Evolutionary conservation across 2,329 filamentous ascomycete genomes (phyloP).

Genomic region (Aureobasidium mangrovei): DNA sequence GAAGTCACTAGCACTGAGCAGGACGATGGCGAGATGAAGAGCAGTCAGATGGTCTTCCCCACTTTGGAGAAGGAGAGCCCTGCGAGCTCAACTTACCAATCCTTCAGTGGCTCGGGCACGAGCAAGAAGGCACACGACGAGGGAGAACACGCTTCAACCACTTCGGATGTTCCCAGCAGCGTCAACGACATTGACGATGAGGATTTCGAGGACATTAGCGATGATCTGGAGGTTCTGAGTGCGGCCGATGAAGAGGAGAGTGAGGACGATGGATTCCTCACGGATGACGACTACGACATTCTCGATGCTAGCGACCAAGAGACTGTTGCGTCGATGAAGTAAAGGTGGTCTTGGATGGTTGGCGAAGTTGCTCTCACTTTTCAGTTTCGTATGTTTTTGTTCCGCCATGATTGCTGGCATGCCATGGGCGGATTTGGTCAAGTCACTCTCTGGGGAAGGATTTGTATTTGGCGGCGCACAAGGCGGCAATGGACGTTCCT

Average conservation of each 20-base stretch:
- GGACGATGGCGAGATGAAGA: slow-evolving; percentile 20
- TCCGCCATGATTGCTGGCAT: too few relatives aligned
- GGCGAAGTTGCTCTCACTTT: too few relatives aligned
- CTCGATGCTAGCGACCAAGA: slow-evolving; percentile 93
- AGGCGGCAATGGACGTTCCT: too few relatives aligned
- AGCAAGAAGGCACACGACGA: slow-evolving; percentile 46
- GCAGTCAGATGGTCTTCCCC: slow-evolving; percentile 88
- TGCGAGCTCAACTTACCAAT: slow-evolving; percentile 65
- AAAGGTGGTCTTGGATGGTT: background rate
- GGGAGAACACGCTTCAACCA: slow-evolving; percentile 50
- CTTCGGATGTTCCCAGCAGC: slow-evolving; percentile 20
- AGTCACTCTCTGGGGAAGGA: too few relatives aligned
- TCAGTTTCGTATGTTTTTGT: too few relatives aligned
- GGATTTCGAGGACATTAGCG: slow-evolving; percentile 43
- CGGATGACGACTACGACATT: slow-evolving; percentile 97
- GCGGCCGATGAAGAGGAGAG: slow-evolving; percentile 51
- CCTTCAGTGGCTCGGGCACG: slow-evolving; percentile 27
- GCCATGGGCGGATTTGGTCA: too few relatives aligned
- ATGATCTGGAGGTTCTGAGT: slow-evolving; percentile 39
- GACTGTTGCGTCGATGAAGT: slow-evolving; percentile 24
- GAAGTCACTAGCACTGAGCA: slow-evolving; percentile 28
- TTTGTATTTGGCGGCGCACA: too few relatives aligned
- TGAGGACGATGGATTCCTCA: slow-evolving; percentile 71
- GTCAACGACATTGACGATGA: slow-evolving; percentile 28
- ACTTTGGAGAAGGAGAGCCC: slow-evolving; percentile 93